Percentiles rank a stretch among this genome's conserved stretches.
Evolutionary conservation across 2,329 filamentous ascomycete species (phyloP).

Genomic region (Ceratocystis variospora): DNA sequence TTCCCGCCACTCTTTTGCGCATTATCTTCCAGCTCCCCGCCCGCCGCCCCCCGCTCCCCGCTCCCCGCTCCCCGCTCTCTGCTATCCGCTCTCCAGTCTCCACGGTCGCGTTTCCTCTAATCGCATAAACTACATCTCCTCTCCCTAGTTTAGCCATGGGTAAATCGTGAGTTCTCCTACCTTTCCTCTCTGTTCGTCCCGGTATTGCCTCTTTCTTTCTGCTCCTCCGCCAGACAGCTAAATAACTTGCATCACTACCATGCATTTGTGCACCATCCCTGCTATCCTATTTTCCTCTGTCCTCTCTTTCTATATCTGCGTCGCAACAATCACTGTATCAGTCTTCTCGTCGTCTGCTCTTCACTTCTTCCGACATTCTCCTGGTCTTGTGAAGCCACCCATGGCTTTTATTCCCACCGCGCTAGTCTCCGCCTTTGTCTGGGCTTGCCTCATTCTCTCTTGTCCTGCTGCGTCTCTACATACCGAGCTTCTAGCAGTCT

Average conservation of each 20-base stretch:
- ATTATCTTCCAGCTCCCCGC: too few species aligned
- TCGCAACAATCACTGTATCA: not conserved
- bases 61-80: not conserved
- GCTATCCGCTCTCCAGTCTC: not conserved
- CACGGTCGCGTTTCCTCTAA: not conserved
- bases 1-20: too few species aligned
- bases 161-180: slow-evolving; percentile 38
- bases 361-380: not conserved
- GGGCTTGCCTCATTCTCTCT: too few species aligned
- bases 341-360: not conserved
- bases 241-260: too few species aligned
- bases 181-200: slow-evolving; percentile 17
- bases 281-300: not conserved
- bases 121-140: not conserved
- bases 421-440: too few species aligned
- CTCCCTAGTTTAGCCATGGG: slow-evolving; percentile 29
- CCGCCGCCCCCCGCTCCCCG: not conserved
- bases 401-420: too few species aligned
- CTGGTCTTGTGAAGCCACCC: too few species aligned
- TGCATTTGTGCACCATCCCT: not conserved
- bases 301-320: not conserved
- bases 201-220: not conserved
- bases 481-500: too few species aligned
- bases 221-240: not conserved
- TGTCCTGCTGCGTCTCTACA: too few species aligned